A percentile compares a stretch with the other conserved stretches of the same genome.
Conservation (phyloP, 306 rosid genomes). For the Quercus cerris region DNA sequence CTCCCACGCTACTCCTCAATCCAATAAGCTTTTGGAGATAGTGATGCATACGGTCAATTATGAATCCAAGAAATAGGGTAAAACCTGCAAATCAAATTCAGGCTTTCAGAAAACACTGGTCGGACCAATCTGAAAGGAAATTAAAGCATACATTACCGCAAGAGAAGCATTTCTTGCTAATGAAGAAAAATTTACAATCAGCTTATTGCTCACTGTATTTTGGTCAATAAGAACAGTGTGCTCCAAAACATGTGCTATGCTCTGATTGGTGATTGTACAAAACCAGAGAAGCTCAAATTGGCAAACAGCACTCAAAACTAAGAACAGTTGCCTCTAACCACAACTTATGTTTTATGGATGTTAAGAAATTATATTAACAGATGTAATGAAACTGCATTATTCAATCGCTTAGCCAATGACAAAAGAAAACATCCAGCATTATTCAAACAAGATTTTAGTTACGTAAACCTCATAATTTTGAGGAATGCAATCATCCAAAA, state of each 20-base stretch:
- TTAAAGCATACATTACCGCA: too few species aligned
- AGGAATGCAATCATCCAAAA: neutral
- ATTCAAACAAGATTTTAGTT: neutral
- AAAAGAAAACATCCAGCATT: neutral
- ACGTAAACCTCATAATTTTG: neutral
- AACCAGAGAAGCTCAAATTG: neutral
- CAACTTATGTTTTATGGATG: neutral
- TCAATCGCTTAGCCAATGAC: neutral
- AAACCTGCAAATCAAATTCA: conserved; percentile 53
- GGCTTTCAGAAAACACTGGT: neutral
- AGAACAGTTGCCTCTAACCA: neutral
- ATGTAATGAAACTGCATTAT: neutral
- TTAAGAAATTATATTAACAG: neutral
- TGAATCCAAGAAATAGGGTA: conserved; percentile 72
- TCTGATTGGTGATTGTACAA: neutral
- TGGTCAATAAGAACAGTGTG: too few species aligned
- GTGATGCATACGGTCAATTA: conserved; percentile 67
- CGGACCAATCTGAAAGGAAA: neutral
- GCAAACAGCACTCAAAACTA: neutral
- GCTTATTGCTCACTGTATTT: too few species aligned
- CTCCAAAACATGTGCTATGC: neutral
- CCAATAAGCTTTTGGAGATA: conserved; percentile 57
- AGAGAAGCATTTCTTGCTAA: too few species aligned
- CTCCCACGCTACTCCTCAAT: conserved; percentile 43
- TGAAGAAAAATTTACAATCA: neutral